Evolutionary conservation across 2,329 filamentous ascomycete genomes (phyloP), one percentile per base, ranked within the genome.

Genomic region (Sphaerulina musiva): DNA sequence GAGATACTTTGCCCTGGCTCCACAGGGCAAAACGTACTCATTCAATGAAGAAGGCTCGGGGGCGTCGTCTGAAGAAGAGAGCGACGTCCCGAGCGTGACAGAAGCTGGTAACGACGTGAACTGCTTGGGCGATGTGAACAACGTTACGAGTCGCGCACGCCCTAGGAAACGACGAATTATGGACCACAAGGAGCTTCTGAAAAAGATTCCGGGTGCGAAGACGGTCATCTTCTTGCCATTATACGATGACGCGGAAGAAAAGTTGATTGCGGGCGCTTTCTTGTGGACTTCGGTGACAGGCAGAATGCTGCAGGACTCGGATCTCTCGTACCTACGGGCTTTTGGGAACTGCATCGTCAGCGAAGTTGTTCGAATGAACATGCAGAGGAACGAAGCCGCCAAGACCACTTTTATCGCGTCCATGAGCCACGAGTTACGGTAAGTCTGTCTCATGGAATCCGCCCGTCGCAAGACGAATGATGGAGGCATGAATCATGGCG

Each of bases 351-450:
- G 64, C 48, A 66, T 73, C 39, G 72, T 71, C 64, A 67, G 64
- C 20, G 70, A 74, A 53, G 62, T 73, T 6, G 63, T 68, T 6
- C 62, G 72, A 1, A 62, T 74, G 26, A 68, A 69, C 31, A 70
- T 69, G 17, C 59, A 71, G 20, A 65, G 66, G 7, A 68, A 71
- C 8, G 75, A 78, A 42, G 72, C 73, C 48, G 72, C 75, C 8
- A 80, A 81, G 55, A 73, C 73, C 0, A 76, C 78, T 10, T 78
- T 81, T 42, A 73, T 81, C 12, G 74, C 74, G 0, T 76, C 73
- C 0, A 76, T 80, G 26, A 76, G 72, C 29, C 78, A 80, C 59
- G 78, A 81, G 56, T 67, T 80, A 6, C 69, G 26, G 26, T 29
- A 7, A 29, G 26, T 29, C 4, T 29, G 26, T 29, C 26, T 29